Evolutionary conservation across 2,329 filamentous ascomycete species (phyloP), one percentile per base, ranked within the genome.

Genomic region (Pyrenophora teres): DNA sequence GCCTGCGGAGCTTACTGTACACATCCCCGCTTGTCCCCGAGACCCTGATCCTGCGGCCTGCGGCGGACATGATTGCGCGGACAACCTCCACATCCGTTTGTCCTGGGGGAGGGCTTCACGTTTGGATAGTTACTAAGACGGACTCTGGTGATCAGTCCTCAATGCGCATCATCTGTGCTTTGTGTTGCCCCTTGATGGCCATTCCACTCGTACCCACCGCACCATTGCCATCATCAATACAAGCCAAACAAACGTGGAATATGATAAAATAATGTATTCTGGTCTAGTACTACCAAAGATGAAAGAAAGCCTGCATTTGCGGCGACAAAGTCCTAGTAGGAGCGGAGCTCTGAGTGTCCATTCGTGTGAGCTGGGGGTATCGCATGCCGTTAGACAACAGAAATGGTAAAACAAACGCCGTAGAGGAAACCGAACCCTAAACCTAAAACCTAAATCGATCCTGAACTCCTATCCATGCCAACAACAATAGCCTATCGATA

Each of bases 381-480:
- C 52, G 52, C 48, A 55, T 55, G 50, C 50, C 45, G 40, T 52
- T 16, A 33, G 44, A 45, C 33, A 40, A 40, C 16, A 30, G 33
- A 48, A 25, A 31, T 15, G 41, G 44, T 40, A 21, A 12, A 40
- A 35, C 32, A 49, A 50, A 65, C 64, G 59, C 64, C 64, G 40
- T 40, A 35, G 45, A 42, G 40, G 47, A 59, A 42, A 39, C 50
- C 37, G 39, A 21, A 37, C 37, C 42, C 55, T 37, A 52, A 38
- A 51, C 55, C 46, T 21, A 21, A 52, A 38, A 51, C 55, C 46
- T 21, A 21, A 21, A 21, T 21, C 37, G 47, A 51, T 51, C 57
- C 46, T 32, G 44, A 50, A 57, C 54, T 56, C 58, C 56, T 46
- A 51, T 55, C 50, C 62, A 65, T 65, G 60, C 63, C 59, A 52